Base-by-base conservation (phyloP, 2,329 filamentous ascomycete genomes). In the Laburnicola sp. region DNA sequence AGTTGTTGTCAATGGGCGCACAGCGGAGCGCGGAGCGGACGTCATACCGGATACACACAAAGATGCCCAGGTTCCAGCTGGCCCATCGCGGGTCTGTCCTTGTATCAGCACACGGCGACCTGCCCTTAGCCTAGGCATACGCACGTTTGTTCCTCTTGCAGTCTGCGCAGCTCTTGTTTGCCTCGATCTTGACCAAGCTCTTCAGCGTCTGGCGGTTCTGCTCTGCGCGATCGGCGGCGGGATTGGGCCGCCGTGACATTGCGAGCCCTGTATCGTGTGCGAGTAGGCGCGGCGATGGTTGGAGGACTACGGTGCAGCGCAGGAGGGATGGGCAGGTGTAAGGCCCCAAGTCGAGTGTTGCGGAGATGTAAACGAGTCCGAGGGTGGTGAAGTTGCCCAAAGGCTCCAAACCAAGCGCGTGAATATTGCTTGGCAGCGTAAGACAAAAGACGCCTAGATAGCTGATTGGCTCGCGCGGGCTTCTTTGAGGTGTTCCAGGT, bases 131-230 rank as follows among this genome's bases (percentile, higher is more conserved):
- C 49, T 10, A 37, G 8, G 23, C 16, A 26, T 28, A 78, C 87
- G 62, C 76, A 95, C 92, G 94, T 76, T 97, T 99, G 80, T 97
- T 99, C 74, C 88, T 86, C 81, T 99, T 99, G 84, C 94, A 99
- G 75, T 99, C 94, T 54, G 93, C 91, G 80, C 94, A 99, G 71
- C 89, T 85, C 80, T 99, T 99, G 80, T 99, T 99, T 57, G 86
- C 79, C 70, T 97, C 93, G 63, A 99, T 79, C 78, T 97, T 99
- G 72, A 97, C 81, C 63, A 99, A 83, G 71, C 84, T 91, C 81
- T 97, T 97, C 75, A 99, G 90, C 38, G 91, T 95, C 73, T 87
- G 86, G 74, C 90, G 87, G 78, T 99, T 99, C 77, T 95, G 89
- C 68, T 92, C 92, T 66, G 91, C 89, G 75, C 90, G 86, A 76